Base-by-base conservation (phyloP, 768 basidiomycete species). In the Boletus subparvulus region DNA sequence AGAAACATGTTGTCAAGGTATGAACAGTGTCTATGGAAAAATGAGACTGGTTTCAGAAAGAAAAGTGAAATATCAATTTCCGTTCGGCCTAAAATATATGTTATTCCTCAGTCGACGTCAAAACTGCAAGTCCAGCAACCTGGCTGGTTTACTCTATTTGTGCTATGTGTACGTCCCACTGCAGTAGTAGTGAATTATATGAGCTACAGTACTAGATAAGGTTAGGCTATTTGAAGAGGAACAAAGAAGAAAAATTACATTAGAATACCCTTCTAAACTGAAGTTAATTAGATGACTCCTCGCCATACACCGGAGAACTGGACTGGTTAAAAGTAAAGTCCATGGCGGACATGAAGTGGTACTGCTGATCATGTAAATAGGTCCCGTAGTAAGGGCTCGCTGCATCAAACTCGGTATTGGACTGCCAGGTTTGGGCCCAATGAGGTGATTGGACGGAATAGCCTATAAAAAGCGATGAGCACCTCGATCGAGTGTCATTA, bases 1-100 rank as follows among this genome's bases (percentile, higher is more conserved):
- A 69, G 63, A 67, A 58, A 44, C 28, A 62, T 21, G 21, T 21
- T 33, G 33, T 32, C 9, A 6, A 30, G 14, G 8, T 10, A 30
- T 49, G 47, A 47, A 32, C 40, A 46, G 37, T 17, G 4, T 26
- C 16, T 12, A 32, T 11, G 28, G 42, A 33, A 19, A 37, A 30
- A 42, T 41, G 30, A 30, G 9, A 28, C 17, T 37, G 24, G 5
- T 41, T 24, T 13, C 21, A 7, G 21, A 16, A 13, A 45, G 11
- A 47, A n/a, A 14, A 6, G 14, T 19, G 16, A 28, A n/a, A 17
- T 13, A 11, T 50, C 35, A 24, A 50, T 4, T 37, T n/a, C 14
- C 4, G 19, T n/a, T 4, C 1, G n/a, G 21, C 6, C 28, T 13
- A 42, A 32, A 44, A 19, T 30, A 41, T 9, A 32, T 21, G 37